These are phyloP conservation scores for Eucalyptus pauciflora DNA, from an alignment of 345 rosid genomes.

Conservation along the genomic window DNA sequence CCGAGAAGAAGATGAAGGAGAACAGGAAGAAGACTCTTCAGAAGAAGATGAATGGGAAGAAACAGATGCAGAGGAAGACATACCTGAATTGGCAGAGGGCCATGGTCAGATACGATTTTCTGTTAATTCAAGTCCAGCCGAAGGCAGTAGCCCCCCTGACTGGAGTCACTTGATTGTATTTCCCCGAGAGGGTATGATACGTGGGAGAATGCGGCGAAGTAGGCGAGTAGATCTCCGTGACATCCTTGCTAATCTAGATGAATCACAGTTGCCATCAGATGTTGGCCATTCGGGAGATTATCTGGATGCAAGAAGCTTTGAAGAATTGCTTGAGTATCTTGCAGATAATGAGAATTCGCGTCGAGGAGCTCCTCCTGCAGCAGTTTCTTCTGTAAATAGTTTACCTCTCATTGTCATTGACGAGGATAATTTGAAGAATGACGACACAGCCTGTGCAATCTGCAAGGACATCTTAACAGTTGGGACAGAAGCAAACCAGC, in stretches of 20 bases:
- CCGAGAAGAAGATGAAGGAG: conserved; percentile 39
- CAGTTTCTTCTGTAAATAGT: conserved; percentile 43
- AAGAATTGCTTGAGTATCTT: conserved; percentile 64
- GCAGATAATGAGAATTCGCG: conserved; percentile 60
- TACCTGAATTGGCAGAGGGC: conserved; percentile 9
- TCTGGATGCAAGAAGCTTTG: conserved; percentile 57
- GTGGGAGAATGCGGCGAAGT: conserved; percentile 26
- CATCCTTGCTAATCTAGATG: conserved; percentile 27
- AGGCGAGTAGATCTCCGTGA: conserved; percentile 17
- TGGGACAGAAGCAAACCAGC: conserved; percentile 56
- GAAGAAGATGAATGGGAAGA: conserved; percentile 55
- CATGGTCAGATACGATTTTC: conserved; percentile 9
- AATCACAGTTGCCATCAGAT: conserved; percentile 22
- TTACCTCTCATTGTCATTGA: conserved; percentile 42
- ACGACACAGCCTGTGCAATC: conserved; percentile 56
- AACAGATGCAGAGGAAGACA: conserved; percentile 31
- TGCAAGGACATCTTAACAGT: conserved; percentile 64
- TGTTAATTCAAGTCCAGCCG: conserved; percentile 32
- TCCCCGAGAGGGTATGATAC: conserved; percentile 25
- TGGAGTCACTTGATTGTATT: conserved; percentile 9
- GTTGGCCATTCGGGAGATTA: conserved; percentile 39
- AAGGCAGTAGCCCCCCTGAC: conserved; percentile 21
- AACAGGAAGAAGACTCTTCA: conserved; percentile 42
- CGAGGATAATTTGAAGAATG: conserved; percentile 37
- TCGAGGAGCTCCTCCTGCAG: conserved; percentile 92